These are phyloP conservation scores for Emericellopsis cladophorae DNA, from an alignment of 2,329 filamentous ascomycete species.

Conservation along the genomic window DNA sequence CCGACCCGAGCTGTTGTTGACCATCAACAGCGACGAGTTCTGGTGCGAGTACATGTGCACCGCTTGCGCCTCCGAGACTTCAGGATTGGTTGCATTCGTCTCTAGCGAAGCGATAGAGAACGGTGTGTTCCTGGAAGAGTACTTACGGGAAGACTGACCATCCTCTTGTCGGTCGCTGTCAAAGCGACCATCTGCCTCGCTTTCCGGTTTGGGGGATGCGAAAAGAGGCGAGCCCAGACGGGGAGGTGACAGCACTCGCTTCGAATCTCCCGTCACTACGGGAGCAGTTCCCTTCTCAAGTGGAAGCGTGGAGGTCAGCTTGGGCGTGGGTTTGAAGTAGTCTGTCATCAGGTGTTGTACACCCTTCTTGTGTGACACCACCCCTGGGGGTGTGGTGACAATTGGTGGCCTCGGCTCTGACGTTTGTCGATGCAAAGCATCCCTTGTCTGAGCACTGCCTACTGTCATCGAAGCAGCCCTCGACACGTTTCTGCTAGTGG, in stretches of 20 bases:
- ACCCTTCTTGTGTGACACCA: too few species aligned
- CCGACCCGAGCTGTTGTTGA: conserved; percentile 37
- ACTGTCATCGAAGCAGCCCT: conserved; percentile 42
- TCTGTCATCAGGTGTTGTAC: too few species aligned
- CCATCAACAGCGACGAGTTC: conserved; percentile 49
- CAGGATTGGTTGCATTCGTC: conserved; percentile 46
- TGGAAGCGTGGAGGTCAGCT: too few species aligned
- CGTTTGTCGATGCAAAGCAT: conserved; percentile 13
- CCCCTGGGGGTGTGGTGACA: too few species aligned
- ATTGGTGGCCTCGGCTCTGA: too few species aligned
- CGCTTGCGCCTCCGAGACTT: conserved; percentile 49
- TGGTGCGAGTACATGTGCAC: conserved; percentile 52
- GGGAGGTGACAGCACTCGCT: background rate
- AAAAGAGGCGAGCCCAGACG: background rate
- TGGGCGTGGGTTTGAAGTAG: too few species aligned
- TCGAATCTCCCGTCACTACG: background rate
- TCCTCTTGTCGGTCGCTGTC: conserved; percentile 38
- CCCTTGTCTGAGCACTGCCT: conserved; percentile 45
- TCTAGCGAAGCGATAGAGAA: conserved; percentile 51
- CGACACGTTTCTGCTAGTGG: conserved; percentile 45
- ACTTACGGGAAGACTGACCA: conserved; percentile 35
- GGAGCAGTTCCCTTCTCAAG: too few species aligned
- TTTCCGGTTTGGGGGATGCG: conserved; percentile 1
- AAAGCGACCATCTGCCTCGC: background rate
- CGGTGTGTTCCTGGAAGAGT: conserved; percentile 45